Conservation (phyloP, 352 stramenopile genomes). For the Phytophthora sansomeana region DNA sequence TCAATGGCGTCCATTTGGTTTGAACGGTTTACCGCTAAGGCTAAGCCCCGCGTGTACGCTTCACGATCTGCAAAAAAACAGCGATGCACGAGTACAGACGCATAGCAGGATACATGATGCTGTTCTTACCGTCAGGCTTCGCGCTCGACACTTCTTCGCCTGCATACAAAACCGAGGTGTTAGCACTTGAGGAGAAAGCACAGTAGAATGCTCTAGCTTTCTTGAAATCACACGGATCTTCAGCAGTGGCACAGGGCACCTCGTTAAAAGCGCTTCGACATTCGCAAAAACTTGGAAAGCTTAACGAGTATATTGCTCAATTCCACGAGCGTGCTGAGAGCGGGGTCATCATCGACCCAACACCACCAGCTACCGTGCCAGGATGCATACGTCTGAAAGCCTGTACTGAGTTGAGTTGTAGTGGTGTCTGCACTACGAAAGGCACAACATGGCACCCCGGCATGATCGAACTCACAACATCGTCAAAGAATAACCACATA, state of each 20-base stretch:
- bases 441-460: too few relatives aligned
- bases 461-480: too few relatives aligned
- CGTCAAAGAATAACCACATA: too few relatives aligned
- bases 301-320: neutral
- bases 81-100: neutral
- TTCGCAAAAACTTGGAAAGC: neutral
- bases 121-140: neutral
- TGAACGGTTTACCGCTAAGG: neutral
- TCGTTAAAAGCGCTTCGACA: neutral
- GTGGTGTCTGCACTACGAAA: neutral
- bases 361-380: neutral
- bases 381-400: conserved; percentile 1
- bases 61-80: neutral
- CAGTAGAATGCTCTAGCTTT: neutral
- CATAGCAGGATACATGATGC: neutral
- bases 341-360: neutral
- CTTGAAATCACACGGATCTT: neutral
- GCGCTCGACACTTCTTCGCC: neutral
- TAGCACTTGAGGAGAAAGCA: too few relatives aligned
- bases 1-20: too few relatives aligned
- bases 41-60: neutral
- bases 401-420: neutral
- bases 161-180: neutral
- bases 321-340: neutral
- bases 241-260: neutral